Conservation (phyloP, 345 rosid genomes). For the Luvunga scandens region DNA sequence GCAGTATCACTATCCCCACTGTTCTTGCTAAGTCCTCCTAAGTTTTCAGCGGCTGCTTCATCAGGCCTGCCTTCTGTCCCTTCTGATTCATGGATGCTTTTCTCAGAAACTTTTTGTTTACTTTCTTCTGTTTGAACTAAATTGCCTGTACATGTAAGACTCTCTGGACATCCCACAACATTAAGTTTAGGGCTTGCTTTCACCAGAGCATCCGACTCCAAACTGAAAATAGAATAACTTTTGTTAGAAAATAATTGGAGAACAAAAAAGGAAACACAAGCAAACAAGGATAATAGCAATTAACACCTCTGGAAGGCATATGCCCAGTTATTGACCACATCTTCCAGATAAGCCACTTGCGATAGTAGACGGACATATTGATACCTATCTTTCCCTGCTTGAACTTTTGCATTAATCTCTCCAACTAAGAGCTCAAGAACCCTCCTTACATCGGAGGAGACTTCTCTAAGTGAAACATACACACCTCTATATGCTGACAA, state of each 20-base stretch:
- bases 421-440: conserved; percentile 87
- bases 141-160: conserved; percentile 12
- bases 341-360: conserved; percentile 92
- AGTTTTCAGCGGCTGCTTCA: conserved; percentile 28
- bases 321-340: conserved; percentile 87
- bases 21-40: conserved; percentile 27
- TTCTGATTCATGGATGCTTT: conserved; percentile 24
- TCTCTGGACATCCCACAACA: conserved; percentile 28
- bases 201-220: conserved; percentile 50
- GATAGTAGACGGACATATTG: conserved; percentile 72
- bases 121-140: conserved; percentile 30
- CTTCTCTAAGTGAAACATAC: conserved; percentile 71
- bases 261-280: conserved; percentile 12
- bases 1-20: conserved; percentile 20
- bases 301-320: conserved; percentile 77
- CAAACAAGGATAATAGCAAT: conserved; percentile 7
- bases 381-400: conserved; percentile 79
- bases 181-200: conserved; percentile 34
- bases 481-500: conserved; percentile 75
- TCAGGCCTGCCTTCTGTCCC: conserved; percentile 25
- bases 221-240: conserved; percentile 52
- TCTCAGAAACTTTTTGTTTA: conserved; percentile 27
- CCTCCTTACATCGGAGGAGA: conserved; percentile 73
- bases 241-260: conserved; percentile 27
- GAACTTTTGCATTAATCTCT: conserved; percentile 66